Percentiles rank a stretch among this genome's conserved stretches.
Evolutionary conservation across 306 rosid species (phyloP).

Genomic region (Hippophae gyantsensis): DNA sequence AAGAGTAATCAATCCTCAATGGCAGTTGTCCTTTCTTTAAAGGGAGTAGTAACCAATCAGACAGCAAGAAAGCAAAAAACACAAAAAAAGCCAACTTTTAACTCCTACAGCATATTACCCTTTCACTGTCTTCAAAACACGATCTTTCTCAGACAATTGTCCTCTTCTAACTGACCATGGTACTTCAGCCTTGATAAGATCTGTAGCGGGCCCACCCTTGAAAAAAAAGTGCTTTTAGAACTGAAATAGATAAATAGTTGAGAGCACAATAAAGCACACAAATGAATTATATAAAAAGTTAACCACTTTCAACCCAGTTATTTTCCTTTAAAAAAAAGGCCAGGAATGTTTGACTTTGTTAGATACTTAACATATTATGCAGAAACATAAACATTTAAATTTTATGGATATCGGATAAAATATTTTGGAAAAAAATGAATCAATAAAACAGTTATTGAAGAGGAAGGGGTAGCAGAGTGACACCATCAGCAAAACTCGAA

Average conservation of each 20-base stretch:
- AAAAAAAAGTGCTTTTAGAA: conserved; percentile 4
- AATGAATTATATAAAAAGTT: background rate
- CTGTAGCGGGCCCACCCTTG: conserved; percentile 74
- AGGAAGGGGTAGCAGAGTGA: no score
- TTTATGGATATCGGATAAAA: no score
- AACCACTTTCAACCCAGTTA: background rate
- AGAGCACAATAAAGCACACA: conserved; percentile 1
- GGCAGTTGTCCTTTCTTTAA: background rate
- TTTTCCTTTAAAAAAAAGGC: no score
- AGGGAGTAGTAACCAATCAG: background rate
- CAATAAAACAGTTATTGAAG: no score
- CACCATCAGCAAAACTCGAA: no score
- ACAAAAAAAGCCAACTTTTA: background rate
- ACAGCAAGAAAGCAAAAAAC: background rate
- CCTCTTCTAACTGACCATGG: conserved; percentile 96
- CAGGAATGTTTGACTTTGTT: no score
- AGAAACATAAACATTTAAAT: no score
- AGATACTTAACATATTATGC: no score
- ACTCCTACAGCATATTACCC: conserved; percentile 40
- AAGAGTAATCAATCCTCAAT: background rate
- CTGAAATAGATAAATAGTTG: background rate
- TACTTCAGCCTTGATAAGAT: conserved; percentile 75
- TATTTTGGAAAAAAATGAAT: no score
- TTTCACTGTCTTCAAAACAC: conserved; percentile 84
- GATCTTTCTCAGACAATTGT: conserved; percentile 76